phyloP scores from a whole-genome alignment of 176 grass and related monocot genomes.

The Puya raimondii region DNA sequence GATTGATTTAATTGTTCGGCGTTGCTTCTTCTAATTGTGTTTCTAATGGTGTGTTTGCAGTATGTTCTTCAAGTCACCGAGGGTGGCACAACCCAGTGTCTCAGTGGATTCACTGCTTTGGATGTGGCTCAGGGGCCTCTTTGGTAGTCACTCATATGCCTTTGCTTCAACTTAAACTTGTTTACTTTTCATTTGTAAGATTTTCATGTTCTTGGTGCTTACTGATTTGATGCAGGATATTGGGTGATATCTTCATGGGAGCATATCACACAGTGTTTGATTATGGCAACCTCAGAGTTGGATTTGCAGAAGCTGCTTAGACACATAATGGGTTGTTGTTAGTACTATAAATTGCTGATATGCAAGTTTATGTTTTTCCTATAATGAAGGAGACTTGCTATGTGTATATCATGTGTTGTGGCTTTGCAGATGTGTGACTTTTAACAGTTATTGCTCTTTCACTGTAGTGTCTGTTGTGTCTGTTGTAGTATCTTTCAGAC shows the following conservation, averaged over 20 bases:
- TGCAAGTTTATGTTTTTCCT: too few species aligned
- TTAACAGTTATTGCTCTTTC: too few species aligned
- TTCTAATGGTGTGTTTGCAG: slow-evolving; percentile 8
- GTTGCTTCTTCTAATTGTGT: background rate
- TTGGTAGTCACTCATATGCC: slow-evolving; percentile 11
- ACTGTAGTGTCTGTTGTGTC: too few species aligned
- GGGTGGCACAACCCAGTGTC: slow-evolving; percentile 25
- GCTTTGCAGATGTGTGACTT: too few species aligned
- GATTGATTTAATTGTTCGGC: background rate
- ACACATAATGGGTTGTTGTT: background rate
- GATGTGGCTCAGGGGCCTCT: slow-evolving; percentile 31
- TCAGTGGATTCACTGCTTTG: slow-evolving; percentile 39
- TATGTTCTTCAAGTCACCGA: slow-evolving; percentile 28
- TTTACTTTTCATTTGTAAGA: too few species aligned
- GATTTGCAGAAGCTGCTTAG: slow-evolving; percentile 16
- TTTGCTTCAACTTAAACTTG: background rate
- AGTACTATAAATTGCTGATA: background rate
- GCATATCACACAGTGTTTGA: slow-evolving; percentile 25
- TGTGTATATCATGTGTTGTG: too few species aligned
- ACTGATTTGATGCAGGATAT: slow-evolving; percentile 9
- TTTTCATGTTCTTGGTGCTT: too few species aligned
- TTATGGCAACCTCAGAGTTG: slow-evolving; percentile 14
- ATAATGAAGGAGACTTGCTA: too few species aligned
- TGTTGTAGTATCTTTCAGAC: too few species aligned
- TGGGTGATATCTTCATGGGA: slow-evolving; percentile 26